Evolutionary conservation across 2,329 filamentous ascomycete species (phyloP), one percentile per base, ranked within the genome.

Genomic region (Epichloe sp.): DNA sequence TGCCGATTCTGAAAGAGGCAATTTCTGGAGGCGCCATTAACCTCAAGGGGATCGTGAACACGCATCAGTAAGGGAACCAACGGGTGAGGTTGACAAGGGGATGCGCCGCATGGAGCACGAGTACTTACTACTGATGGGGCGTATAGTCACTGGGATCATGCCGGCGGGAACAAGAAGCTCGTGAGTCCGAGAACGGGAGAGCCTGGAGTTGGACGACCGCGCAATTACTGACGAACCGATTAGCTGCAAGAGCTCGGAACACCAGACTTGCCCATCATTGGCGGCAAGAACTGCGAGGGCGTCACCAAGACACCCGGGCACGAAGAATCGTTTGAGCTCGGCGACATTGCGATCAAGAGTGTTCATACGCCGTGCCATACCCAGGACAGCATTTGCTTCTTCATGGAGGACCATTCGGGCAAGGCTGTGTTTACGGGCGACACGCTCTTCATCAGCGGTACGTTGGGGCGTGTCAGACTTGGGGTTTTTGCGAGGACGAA

Each of bases 311-410:
- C 85, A 0, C 91, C 91, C 0, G 69, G 71, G 3, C 79, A 97
- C 65, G 81, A 83, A 40, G 80, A 88, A 57, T 80, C 75, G 3
- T 95, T 96, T 74, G 84, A 80, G 56, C 80, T 98, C 55, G 93
- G 93, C 51, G 77, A 78, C 58, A 93, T 98, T 66, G 77, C 78
- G 14, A 85, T 96, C 52, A 91, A 80, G 64, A 86, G 87, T 23
- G 73, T 97, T n/a, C 86, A 97, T 69, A 98, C 93, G 12, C 93
- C 93, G 2, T 98, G 93, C 68, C 93, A 98, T 66, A 98, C 93
- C 1, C 90, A 96, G 71, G 93, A 98, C 71, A 96, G 90, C 67
- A 95, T 98, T 65, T 98, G 93, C 75, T 98, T 83, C 73, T 88
- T 83, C 59, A 82, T 93, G 73, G 80, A 95, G 68, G 91, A 98